Conservation (phyloP, 2,329 filamentous ascomycete species). For the Apiospora malaysiana region DNA sequence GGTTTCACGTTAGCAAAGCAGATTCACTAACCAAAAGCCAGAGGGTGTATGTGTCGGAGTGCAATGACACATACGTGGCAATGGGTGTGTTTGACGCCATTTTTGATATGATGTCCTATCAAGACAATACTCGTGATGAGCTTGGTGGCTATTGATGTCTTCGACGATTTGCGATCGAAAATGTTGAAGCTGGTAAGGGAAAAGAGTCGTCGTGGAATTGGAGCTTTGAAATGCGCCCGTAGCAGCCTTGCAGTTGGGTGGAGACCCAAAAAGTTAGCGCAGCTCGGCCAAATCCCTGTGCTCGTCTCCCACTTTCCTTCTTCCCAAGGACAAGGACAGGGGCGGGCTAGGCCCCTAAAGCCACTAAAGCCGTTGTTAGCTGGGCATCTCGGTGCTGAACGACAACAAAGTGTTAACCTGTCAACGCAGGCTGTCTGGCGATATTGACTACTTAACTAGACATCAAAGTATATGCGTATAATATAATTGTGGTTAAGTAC, state of each 20-base stretch:
- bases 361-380: neutral
- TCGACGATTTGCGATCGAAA: neutral
- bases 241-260: constrained; percentile 4
- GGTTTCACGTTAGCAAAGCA: constrained; percentile 22
- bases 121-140: neutral
- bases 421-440: too few relatives aligned
- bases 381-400: too few relatives aligned
- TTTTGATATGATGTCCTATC: constrained; percentile 20
- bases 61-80: constrained; percentile 77
- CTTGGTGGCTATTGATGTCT: neutral
- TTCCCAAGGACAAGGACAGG: neutral
- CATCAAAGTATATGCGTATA: too few relatives aligned
- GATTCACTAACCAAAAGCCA: constrained; percentile 26
- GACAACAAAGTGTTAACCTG: neutral
- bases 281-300: neutral
- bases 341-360: neutral
- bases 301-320: neutral
- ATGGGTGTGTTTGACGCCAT: constrained; percentile 54
- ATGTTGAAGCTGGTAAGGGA: neutral
- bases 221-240: constrained; percentile 1
- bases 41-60: constrained; percentile 63
- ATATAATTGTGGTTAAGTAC: too few relatives aligned
- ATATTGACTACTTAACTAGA: too few relatives aligned
- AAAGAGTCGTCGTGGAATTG: constrained; percentile 7
- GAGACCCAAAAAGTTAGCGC: neutral